Evolutionary conservation across 2,329 filamentous ascomycete species (phyloP).

Genomic region (Neofusicoccum ribis): DNA sequence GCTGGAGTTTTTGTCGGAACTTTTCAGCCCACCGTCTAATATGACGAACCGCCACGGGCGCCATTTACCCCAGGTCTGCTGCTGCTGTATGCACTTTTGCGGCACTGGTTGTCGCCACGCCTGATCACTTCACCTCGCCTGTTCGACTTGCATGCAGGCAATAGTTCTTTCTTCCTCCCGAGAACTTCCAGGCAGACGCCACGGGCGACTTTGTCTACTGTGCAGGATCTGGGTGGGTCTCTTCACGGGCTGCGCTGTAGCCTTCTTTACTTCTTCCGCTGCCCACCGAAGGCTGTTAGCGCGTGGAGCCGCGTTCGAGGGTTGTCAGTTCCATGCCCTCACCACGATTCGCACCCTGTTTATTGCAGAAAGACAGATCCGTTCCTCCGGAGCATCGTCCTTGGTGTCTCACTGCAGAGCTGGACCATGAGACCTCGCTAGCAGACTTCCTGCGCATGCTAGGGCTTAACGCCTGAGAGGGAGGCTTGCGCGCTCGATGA

Average conservation of each 20-base stretch:
- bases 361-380: neutral
- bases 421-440: slow-evolving; percentile 4
- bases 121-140: slow-evolving; percentile 1
- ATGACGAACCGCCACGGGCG: slow-evolving; percentile 7
- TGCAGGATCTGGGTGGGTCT: slow-evolving; percentile 11
- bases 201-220: neutral
- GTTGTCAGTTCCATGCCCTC: neutral
- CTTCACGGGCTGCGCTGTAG: neutral
- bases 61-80: neutral
- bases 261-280: neutral
- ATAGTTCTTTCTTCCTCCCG: slow-evolving; percentile 4
- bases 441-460: neutral
- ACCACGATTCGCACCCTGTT: slow-evolving; percentile 1
- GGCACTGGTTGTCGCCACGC: neutral
- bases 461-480: neutral
- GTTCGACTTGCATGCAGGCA: slow-evolving; percentile 2
- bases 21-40: neutral
- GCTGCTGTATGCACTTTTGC: neutral
- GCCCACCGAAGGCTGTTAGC: neutral
- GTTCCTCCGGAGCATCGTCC: neutral
- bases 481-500: neutral
- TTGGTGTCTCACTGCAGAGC: neutral
- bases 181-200: slow-evolving; percentile 5
- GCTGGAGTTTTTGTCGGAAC: neutral
- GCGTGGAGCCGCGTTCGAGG: neutral